Percentiles rank a stretch among this genome's conserved stretches.
These are phyloP conservation scores for Apophysomyces trapeziformis DNA, from an alignment of 371 early-diverging fungal genomes.

Conservation along the genomic window DNA sequence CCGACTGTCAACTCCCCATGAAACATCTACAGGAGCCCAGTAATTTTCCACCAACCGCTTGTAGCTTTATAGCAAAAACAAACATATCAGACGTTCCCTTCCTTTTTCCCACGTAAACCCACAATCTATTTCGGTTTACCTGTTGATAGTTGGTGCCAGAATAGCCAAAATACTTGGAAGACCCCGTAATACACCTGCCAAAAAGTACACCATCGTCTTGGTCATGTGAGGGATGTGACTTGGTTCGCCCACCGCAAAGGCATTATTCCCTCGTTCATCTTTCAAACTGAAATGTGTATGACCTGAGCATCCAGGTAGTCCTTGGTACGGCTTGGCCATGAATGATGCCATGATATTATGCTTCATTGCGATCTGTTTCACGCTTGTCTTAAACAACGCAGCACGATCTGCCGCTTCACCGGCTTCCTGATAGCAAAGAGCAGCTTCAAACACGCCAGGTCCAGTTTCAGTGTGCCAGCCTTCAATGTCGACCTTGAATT, in stretches of 20 bases:
- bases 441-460: constrained; percentile 88
- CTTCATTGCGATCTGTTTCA: constrained; percentile 76
- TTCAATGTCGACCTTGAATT: constrained; percentile 74
- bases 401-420: constrained; percentile 77
- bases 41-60: constrained; percentile 84
- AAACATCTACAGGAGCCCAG: constrained; percentile 87
- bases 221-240: constrained; percentile 53
- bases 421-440: constrained; percentile 68
- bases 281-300: constrained; percentile 81
- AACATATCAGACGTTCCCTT: constrained; percentile 16
- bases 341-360: constrained; percentile 79
- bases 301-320: constrained; percentile 83
- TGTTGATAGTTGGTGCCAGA: constrained; percentile 84
- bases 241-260: constrained; percentile 51
- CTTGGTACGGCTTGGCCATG: constrained; percentile 84
- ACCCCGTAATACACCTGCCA: constrained; percentile 77
- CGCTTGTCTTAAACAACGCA: constrained; percentile 77
- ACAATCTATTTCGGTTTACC: constrained; percentile 28
- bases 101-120: neutral
- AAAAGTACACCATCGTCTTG: constrained; percentile 63
- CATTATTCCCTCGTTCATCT: constrained; percentile 52
- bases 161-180: constrained; percentile 78
- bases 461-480: constrained; percentile 87
- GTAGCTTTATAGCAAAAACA: constrained; percentile 54
- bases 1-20: constrained; percentile 83